These are phyloP conservation scores for Hemerocallis citrina DNA, from an alignment of 106 monocot species.

Conservation along the genomic window DNA sequence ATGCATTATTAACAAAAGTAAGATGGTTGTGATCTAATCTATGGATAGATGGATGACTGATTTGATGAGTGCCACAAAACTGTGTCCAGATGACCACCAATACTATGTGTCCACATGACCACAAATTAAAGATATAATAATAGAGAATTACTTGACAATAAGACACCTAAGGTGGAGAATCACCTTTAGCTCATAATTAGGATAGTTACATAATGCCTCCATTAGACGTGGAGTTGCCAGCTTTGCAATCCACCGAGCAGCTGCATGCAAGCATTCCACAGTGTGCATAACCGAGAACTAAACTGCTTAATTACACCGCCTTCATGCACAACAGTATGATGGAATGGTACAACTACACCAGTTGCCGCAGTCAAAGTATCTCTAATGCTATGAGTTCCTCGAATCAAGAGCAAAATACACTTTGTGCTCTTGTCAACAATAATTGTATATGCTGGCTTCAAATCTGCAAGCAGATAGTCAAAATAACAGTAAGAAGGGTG, in stretches of 20 bases:
- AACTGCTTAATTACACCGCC: slow-evolving; percentile 78
- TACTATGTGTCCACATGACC: too few species aligned
- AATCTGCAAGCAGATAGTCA: slow-evolving; percentile 41
- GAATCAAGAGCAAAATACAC: slow-evolving; percentile 72
- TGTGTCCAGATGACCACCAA: too few species aligned
- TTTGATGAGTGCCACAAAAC: too few species aligned
- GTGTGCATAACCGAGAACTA: slow-evolving; percentile 92
- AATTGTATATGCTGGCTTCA: slow-evolving; percentile 95
- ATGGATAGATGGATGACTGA: too few species aligned
- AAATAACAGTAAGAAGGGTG: slow-evolving; percentile 1
- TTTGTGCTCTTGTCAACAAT: slow-evolving; percentile 57
- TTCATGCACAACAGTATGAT: slow-evolving; percentile 78
- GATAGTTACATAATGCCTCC: slow-evolving; percentile 53
- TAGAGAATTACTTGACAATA: not conserved
- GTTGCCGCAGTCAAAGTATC: slow-evolving; percentile 95
- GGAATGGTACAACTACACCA: slow-evolving; percentile 89
- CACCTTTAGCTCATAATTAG: slow-evolving; percentile 80
- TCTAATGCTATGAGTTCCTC: slow-evolving; percentile 96
- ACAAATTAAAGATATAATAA: not conserved
- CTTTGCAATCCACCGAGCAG: slow-evolving; percentile 95
- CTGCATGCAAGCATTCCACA: slow-evolving; percentile 98
- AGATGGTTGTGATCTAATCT: too few species aligned
- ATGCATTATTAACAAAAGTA: too few species aligned
- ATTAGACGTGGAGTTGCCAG: slow-evolving; percentile 81
- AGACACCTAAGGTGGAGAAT: slow-evolving; percentile 1